Evolutionary conservation across 805 yeast genomes (phyloP).

Genomic region (Teunomyces kruisii): DNA sequence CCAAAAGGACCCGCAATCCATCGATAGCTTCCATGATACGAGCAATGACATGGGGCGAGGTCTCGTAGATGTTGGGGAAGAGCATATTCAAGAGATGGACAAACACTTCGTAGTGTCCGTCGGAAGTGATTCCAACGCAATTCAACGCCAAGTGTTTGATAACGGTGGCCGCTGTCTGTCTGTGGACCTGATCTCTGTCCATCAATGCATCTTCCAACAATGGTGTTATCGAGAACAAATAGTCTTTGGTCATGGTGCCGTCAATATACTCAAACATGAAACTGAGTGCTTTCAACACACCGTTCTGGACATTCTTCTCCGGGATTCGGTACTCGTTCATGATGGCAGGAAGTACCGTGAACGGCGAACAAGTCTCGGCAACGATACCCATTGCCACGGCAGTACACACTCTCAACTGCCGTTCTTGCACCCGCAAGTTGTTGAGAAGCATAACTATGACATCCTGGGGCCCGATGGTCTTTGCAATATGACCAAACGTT

Average conservation of each 20-base stretch:
- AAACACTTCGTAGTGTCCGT: constrained; percentile 63
- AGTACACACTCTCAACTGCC: constrained; percentile 94
- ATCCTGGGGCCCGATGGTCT: constrained; percentile 94
- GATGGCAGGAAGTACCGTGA: constrained; percentile 88
- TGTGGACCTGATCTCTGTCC: constrained; percentile 86
- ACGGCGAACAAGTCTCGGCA: constrained; percentile 90
- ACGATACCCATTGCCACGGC: constrained; percentile 98
- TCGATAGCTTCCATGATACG: constrained; percentile 81
- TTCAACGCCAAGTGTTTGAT: constrained; percentile 79
- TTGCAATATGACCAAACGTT: constrained; percentile 88
- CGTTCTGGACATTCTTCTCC: constrained; percentile 91
- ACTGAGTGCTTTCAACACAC: constrained; percentile 86
- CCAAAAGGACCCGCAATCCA: constrained; percentile 67
- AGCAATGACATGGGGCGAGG: constrained; percentile 91
- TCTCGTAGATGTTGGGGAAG: constrained; percentile 87
- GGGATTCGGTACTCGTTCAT: constrained; percentile 95
- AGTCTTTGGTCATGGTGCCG: constrained; percentile 69
- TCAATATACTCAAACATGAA: constrained; percentile 93
- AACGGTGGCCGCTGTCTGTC: constrained; percentile 93
- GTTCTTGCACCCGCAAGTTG: constrained; percentile 87
- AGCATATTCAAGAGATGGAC: constrained; percentile 77
- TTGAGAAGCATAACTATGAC: constrained; percentile 80
- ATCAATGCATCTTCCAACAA: constrained; percentile 85
- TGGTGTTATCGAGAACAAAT: constrained; percentile 76
- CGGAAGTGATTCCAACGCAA: constrained; percentile 71